Conservation (phyloP, 208 protist genomes). For the Leishmania gerbilli region DNA sequence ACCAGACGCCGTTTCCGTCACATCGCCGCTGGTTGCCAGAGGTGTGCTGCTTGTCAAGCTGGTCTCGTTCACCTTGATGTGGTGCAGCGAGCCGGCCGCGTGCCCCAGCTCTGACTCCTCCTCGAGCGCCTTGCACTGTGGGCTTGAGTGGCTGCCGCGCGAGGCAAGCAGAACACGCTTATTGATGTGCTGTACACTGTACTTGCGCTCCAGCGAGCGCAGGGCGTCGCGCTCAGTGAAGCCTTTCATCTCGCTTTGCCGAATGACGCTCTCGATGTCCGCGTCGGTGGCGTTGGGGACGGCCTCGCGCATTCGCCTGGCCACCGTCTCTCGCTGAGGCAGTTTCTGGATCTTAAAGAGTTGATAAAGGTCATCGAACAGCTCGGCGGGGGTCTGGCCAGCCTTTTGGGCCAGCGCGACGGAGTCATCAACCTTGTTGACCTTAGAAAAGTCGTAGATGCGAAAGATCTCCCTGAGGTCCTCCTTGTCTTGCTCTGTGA, state of each 20-base stretch:
- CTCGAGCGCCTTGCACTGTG: not conserved
- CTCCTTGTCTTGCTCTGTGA: constrained; percentile 38
- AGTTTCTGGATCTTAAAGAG: constrained; percentile 41
- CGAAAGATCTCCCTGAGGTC: constrained; percentile 62
- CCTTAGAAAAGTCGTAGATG: constrained; percentile 57
- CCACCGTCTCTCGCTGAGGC: constrained; percentile 38
- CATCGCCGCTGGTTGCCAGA: not conserved
- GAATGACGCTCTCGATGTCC: constrained; percentile 45
- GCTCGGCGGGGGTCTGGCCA: constrained; percentile 20
- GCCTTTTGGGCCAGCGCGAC: constrained; percentile 24
- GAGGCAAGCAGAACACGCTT: not conserved
- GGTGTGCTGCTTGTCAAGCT: not conserved
- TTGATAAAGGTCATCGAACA: constrained; percentile 52
- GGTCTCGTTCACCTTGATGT: constrained; percentile 18
- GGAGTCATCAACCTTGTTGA: constrained; percentile 33
- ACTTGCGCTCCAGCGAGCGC: constrained; percentile 34
- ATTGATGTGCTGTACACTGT: constrained; percentile 9
- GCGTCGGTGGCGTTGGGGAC: constrained; percentile 38
- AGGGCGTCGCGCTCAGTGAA: constrained; percentile 45
- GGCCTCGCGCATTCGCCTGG: constrained; percentile 27
- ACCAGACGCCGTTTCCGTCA: not conserved
- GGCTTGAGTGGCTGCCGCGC: not conserved
- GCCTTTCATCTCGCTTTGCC: constrained; percentile 44
- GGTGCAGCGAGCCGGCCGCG: constrained; percentile 10
- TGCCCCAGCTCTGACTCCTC: constrained; percentile 8